Conservation (phyloP, 768 basidiomycete species). For the Nidularia pulvinata region DNA sequence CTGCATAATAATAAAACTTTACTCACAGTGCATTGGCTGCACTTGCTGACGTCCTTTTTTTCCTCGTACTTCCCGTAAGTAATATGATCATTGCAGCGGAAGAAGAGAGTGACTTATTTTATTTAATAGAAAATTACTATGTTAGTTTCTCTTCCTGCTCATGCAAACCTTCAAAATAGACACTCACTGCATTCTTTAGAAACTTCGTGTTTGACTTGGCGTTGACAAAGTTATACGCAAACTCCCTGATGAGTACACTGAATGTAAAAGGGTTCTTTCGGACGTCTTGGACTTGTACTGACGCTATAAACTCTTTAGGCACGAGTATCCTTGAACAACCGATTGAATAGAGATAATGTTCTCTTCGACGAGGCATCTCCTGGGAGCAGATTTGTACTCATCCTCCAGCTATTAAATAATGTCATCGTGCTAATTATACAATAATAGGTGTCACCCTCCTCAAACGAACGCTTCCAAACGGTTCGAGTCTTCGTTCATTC, state of each 20-base stretch:
- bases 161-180: background rate
- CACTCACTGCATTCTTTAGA: constrained; percentile 1
- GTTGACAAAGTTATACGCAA: constrained; percentile 14
- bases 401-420: too few species aligned
- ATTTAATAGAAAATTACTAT: constrained; percentile 4
- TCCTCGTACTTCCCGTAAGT: constrained; percentile 11
- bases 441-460: too few species aligned
- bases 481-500: too few species aligned
- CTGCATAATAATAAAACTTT: background rate
- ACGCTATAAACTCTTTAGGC: background rate
- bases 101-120: background rate
- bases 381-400: background rate
- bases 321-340: background rate
- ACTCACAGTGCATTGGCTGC: constrained; percentile 9
- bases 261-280: constrained; percentile 6
- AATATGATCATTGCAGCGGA: background rate
- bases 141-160: constrained; percentile 1
- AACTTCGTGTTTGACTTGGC: constrained; percentile 14
- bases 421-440: too few species aligned
- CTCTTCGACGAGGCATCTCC: background rate
- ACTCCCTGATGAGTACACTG: constrained; percentile 12
- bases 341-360: background rate
- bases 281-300: background rate
- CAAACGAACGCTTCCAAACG: too few species aligned
- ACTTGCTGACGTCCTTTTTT: constrained; percentile 8